phyloP scores from a whole-genome alignment of 768 basidiomycete species.

The Mycena floridula region DNA sequence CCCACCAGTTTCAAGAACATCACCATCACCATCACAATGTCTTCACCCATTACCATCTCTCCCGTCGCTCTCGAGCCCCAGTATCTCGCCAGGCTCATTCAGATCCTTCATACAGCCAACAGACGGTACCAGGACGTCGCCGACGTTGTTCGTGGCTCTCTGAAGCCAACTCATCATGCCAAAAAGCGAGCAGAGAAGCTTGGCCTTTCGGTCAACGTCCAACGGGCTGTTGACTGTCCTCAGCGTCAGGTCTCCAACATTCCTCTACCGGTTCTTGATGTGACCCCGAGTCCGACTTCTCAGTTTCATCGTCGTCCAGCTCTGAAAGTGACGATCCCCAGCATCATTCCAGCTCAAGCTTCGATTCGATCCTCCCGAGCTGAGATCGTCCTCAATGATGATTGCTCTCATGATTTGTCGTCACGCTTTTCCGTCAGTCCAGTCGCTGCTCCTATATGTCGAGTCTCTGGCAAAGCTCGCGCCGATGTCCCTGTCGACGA shows the following conservation, averaged over 20 bases:
- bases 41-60: constrained; percentile 2
- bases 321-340: constrained; percentile 6
- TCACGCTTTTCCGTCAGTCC: constrained; percentile 2
- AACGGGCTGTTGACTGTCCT: constrained; percentile 33
- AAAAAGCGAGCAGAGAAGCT: constrained; percentile 37
- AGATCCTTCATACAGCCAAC: constrained; percentile 38
- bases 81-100: constrained; percentile 29
- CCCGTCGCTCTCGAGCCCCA: constrained; percentile 14
- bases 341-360: constrained; percentile 2
- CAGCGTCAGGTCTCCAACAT: constrained; percentile 29
- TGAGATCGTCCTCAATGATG: neutral
- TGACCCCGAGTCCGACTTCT: constrained; percentile 13
- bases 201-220: constrained; percentile 39
- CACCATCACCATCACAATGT: no score
- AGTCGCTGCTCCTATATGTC: constrained; percentile 1
- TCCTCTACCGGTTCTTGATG: constrained; percentile 32
- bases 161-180: constrained; percentile 38
- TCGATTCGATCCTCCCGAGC: neutral
- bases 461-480: neutral
- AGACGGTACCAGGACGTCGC: constrained; percentile 33
- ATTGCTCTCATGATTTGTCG: constrained; percentile 1
- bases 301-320: constrained; percentile 9
- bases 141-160: constrained; percentile 25
- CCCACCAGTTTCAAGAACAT: no score
- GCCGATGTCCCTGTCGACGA: constrained; percentile 24